Percentiles rank a stretch among this genome's conserved stretches.
These are phyloP conservation scores for Zygosaccharomyces pseudobailii DNA, from an alignment of 1,139 yeast species.

Conservation along the genomic window DNA sequence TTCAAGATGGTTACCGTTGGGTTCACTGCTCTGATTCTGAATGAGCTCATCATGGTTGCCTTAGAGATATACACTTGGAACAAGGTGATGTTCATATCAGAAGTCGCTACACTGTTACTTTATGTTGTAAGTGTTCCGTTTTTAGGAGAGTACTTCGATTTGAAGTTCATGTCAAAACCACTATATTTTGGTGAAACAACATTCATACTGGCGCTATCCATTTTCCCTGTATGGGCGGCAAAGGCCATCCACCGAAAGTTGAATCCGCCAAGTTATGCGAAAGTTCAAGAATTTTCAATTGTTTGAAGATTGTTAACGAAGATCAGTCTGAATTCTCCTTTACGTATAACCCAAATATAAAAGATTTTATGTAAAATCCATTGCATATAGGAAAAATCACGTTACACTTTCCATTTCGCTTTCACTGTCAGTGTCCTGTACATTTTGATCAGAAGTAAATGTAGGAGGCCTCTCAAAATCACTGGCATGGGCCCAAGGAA, in stretches of 20 bases:
- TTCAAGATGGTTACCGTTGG: constrained; percentile 78
- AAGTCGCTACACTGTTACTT: constrained; percentile 60
- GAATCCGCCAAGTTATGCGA: constrained; percentile 96
- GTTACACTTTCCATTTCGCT: constrained; percentile 34
- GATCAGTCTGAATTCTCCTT: neutral
- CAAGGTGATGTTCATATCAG: constrained; percentile 66
- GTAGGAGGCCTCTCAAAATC: constrained; percentile 68
- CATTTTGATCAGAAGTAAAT: constrained; percentile 14
- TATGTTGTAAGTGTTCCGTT: constrained; percentile 78
- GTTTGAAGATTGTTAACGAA: constrained; percentile 14
- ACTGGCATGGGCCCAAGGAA: constrained; percentile 78
- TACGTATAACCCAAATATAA: neutral
- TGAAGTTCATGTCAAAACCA: constrained; percentile 54
- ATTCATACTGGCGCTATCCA: constrained; percentile 61
- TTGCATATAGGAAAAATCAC: constrained; percentile 1
- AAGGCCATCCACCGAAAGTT: constrained; percentile 68
- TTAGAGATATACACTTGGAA: constrained; percentile 90
- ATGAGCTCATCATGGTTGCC: constrained; percentile 92
- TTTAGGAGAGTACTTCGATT: constrained; percentile 75
- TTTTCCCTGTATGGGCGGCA: constrained; percentile 86
- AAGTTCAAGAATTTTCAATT: constrained; percentile 60
- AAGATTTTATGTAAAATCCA: neutral
- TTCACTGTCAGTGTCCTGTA: constrained; percentile 35
- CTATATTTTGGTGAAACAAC: constrained; percentile 66
- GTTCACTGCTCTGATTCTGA: constrained; percentile 72